Evolutionary conservation across 345 rosid genomes (phyloP).

Genomic region (Eutrema yunnanense): DNA sequence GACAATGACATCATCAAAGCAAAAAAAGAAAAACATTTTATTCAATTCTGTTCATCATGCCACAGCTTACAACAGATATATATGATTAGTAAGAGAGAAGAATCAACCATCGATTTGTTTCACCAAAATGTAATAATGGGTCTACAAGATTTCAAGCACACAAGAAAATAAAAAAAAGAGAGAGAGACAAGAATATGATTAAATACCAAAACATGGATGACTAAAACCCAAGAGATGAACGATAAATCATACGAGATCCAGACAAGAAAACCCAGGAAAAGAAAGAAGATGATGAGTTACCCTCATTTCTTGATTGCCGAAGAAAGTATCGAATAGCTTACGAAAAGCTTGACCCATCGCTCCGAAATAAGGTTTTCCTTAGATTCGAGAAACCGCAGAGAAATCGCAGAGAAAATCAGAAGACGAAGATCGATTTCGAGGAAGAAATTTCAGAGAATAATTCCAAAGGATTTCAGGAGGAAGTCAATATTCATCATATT

Average conservation of each 20-base stretch:
- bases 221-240: background rate
- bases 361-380: background rate
- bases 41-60: background rate
- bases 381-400: background rate
- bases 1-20: constrained; percentile 19
- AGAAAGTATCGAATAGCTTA: constrained; percentile 82
- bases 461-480: constrained; percentile 4
- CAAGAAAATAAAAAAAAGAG: too few relatives aligned
- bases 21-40: background rate
- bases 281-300: constrained; percentile 32
- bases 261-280: background rate
- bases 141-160: background rate
- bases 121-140: background rate
- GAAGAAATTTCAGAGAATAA: background rate
- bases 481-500: constrained; percentile 20
- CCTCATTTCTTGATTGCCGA: constrained; percentile 92
- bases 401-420: background rate
- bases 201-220: background rate
- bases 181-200: background rate
- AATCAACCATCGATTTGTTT: background rate
- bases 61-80: background rate
- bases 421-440: constrained; percentile 3
- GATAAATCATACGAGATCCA: background rate
- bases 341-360: constrained; percentile 88
- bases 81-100: background rate